Percentiles rank a stretch among this genome's conserved stretches.
Evolutionary conservation across 305 asterid genomes (phyloP).

Genomic region (Rubia tinctorum): DNA sequence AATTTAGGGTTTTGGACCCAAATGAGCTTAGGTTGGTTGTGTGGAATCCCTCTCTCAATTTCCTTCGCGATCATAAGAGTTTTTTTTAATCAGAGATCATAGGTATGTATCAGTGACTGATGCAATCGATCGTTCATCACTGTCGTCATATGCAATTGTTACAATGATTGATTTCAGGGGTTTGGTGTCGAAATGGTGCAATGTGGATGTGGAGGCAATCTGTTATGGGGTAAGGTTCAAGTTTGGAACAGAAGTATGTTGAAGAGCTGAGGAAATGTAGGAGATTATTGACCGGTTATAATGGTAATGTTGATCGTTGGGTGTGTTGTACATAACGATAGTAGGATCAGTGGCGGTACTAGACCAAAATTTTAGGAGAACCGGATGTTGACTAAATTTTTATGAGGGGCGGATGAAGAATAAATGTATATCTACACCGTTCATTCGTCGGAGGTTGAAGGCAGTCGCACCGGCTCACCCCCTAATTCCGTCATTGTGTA

Average conservation of each 20-base stretch:
- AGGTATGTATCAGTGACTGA: slow-evolving; percentile 88
- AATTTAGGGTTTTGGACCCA: slow-evolving; percentile 81
- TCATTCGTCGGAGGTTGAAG: too few relatives aligned
- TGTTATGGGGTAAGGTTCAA: slow-evolving; percentile 24
- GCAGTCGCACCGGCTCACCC: too few relatives aligned
- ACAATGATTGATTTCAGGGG: slow-evolving; percentile 67
- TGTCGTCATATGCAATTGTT: slow-evolving; percentile 46
- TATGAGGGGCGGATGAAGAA: too few relatives aligned
- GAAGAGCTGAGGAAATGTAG: slow-evolving; percentile 65
- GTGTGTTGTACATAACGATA: slow-evolving; percentile 71
- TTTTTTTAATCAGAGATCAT: slow-evolving; percentile 20
- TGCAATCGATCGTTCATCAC: slow-evolving; percentile 58
- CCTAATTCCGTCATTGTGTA: too few relatives aligned
- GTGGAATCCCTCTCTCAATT: slow-evolving; percentile 77
- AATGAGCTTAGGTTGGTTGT: slow-evolving; percentile 68
- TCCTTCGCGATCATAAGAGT: slow-evolving; percentile 24
- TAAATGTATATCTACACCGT: too few relatives aligned
- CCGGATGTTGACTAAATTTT: too few relatives aligned
- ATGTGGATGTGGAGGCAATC: slow-evolving; percentile 41
- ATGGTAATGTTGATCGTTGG: slow-evolving; percentile 47
- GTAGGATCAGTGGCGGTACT: too few relatives aligned
- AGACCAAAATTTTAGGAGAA: too few relatives aligned
- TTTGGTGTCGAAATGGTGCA: slow-evolving; percentile 71
- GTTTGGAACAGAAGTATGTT: slow-evolving; percentile 13
- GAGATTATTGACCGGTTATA: slow-evolving; percentile 56